Evolutionary conservation across 305 asterid species (phyloP), one percentile per base, ranked within the genome.

Genomic region (Fraxinus angustifolia): DNA sequence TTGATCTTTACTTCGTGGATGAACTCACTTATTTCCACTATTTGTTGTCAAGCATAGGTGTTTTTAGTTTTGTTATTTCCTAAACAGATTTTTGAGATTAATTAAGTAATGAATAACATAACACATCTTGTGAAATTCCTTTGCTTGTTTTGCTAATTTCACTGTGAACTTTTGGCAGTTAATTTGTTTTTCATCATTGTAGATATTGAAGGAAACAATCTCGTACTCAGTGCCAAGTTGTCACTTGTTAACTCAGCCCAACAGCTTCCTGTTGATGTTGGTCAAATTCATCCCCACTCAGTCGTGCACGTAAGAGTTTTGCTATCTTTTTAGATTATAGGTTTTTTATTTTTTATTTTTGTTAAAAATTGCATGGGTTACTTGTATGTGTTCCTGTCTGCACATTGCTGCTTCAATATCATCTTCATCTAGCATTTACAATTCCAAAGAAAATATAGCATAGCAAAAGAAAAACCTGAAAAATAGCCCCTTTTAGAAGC

Each of bases 161-260:
- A 70, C 23, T 1, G 11, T 70, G 21, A 70, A 70, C 19, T 70
- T 70, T 31, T 30, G 36, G 16, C 53, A 23, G 19, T 21, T 77
- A 73, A 38, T 60, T 74, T 74, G 21, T 21, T 50, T 42, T 62
- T 78, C 77, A 81, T 87, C 75, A 31, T 76, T 88, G 87, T 89
- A 96, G 99, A 94, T 87, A 84, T 87, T 75, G 98, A 93, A 88
- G 97, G 98, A 75, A 87, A 88, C 89, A 91, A 87, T 85, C 85
- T 91, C 36, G 80, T 93, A 58, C 97, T 96, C 77, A 86, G 94
- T 82, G 98, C 98, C 56, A 96, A 96, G 89, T 84, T 87, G 86
- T 93, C 99, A 53, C 92, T 96, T 45, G 86, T 93, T 82, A 87
- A 87, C 79, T 89, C 97, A 76, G 83, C 83, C 67, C 82, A 84